Evolutionary conservation across 2,329 filamentous ascomycete genomes (phyloP).

Genomic region (Fusarium vanettenii): DNA sequence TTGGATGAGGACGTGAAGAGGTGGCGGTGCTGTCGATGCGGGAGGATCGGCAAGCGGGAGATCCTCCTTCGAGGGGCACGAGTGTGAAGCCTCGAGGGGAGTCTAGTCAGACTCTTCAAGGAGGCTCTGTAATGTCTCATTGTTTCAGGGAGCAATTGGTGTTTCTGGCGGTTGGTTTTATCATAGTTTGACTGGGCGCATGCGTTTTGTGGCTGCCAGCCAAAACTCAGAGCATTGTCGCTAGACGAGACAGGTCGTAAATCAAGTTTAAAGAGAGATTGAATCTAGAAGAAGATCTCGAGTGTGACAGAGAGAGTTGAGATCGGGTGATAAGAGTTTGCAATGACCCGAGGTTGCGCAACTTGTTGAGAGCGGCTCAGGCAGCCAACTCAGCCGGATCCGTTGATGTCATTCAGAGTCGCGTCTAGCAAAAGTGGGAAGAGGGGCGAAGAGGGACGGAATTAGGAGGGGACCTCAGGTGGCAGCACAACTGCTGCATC

Average conservation of each 20-base stretch:
- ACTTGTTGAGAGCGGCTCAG: slow-evolving; percentile 35
- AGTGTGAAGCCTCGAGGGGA: slow-evolving; percentile 28
- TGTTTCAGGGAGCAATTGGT: slow-evolving; percentile 19
- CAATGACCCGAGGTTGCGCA: slow-evolving; percentile 28
- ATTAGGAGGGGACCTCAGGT: slow-evolving; percentile 20
- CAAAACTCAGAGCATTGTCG: slow-evolving; percentile 24
- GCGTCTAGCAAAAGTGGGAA: slow-evolving; percentile 32
- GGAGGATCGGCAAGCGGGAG: slow-evolving; percentile 13
- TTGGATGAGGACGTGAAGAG: slow-evolving; percentile 32
- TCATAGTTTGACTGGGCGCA: slow-evolving; percentile 27
- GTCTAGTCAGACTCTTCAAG: slow-evolving; percentile 34
- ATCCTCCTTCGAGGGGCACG: slow-evolving; percentile 30
- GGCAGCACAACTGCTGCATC: background rate
- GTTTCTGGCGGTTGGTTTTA: slow-evolving; percentile 1
- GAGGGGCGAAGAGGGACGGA: slow-evolving; percentile 5
- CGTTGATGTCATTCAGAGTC: slow-evolving; percentile 43
- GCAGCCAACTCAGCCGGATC: slow-evolving; percentile 8
- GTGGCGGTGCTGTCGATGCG: slow-evolving; percentile 28
- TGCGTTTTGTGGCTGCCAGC: slow-evolving; percentile 26
- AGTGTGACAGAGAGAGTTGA: background rate
- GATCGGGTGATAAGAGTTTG: slow-evolving; percentile 6
- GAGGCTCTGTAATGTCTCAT: slow-evolving; percentile 41
- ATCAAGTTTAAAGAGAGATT: slow-evolving; percentile 10
- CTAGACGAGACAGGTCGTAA: background rate
- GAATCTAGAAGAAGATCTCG: background rate